Evolutionary conservation across 2,329 filamentous ascomycete species (phyloP), one percentile per base, ranked within the genome.

Genomic region (Talaromyces islandicus): DNA sequence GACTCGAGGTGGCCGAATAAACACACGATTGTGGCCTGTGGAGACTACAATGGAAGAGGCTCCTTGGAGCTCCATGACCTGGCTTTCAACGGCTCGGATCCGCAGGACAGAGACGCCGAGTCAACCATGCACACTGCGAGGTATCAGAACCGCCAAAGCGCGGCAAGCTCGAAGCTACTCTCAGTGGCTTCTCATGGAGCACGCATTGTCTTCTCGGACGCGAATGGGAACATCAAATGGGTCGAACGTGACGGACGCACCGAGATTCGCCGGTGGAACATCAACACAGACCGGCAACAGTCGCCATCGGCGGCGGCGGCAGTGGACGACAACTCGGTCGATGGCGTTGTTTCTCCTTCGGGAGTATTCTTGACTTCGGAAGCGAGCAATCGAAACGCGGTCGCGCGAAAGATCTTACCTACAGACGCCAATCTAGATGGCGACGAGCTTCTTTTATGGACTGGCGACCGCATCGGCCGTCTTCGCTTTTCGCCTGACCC

Each of bases 11-110:
- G 81, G 83, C 59, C 81, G 81, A 64, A 78, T 85, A 12, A 77
- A 73, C 63, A 87, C 52, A 92, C 88, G 0, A 75, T 97, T 27
- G 83, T 96, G 56, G 90, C 91, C 2, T 90, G 89, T 43, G 93
- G 92, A 5, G 90, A 93, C 70, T 97, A 97, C 77, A 95, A 94
- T 67, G 91, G 89, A 32, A 92, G 94, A 72, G 93, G 93, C 0
- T 92, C 89, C 0, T 79, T 97, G 1, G 93, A 97, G 70, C 77
- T 96, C n/a, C 96, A 96, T 72, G 63, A 70, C 62, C 64, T 77
- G 66, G 71, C 63, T 57, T 67, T 63, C 63, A 67, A 63, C 60
- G 67, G 57, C 62, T 71, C 68, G 63, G 70, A 68, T 25, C 41
- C 61, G 56, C 41, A 71, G 62, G 60, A 67, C 58, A 59, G 64